phyloP scores from a whole-genome alignment of 2,329 filamentous ascomycete genomes.

The Diaporthe citri region DNA sequence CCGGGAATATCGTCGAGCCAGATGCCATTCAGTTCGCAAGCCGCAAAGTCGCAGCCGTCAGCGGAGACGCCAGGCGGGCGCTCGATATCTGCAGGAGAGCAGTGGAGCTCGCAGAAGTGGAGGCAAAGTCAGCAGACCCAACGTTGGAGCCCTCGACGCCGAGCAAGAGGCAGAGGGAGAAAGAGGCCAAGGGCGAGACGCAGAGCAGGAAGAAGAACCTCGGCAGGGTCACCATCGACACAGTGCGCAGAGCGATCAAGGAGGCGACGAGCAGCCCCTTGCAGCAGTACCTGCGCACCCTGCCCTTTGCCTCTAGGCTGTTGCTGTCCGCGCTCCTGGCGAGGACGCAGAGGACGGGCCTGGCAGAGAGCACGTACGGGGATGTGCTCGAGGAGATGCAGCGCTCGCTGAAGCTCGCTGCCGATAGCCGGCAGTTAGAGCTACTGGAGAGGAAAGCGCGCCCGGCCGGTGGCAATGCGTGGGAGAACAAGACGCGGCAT shows the following conservation, averaged over 20 bases:
- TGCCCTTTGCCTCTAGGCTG: conserved; percentile 86
- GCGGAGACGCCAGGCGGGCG: conserved; percentile 90
- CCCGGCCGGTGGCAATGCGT: background rate
- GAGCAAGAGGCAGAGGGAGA: conserved; percentile 63
- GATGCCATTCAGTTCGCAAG: conserved; percentile 97
- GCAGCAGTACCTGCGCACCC: conserved; percentile 86
- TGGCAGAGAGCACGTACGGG: conserved; percentile 88
- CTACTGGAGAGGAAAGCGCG: conserved; percentile 59
- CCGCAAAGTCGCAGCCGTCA: conserved; percentile 95
- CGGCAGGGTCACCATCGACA: conserved; percentile 87
- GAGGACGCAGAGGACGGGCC: conserved; percentile 83
- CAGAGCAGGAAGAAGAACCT: conserved; percentile 53
- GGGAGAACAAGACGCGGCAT: conserved; percentile 36
- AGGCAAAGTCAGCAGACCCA: conserved; percentile 58
- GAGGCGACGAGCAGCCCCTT: conserved; percentile 94
- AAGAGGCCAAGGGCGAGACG: conserved; percentile 44
- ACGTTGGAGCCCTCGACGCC: conserved; percentile 68
- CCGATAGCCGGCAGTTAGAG: conserved; percentile 70
- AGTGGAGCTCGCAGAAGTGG: conserved; percentile 92
- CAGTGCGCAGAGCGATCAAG: conserved; percentile 92
- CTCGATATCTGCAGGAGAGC: conserved; percentile 95
- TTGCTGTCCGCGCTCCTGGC: conserved; percentile 86
- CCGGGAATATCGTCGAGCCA: conserved; percentile 88
- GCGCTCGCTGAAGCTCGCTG: conserved; percentile 73
- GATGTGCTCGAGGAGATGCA: conserved; percentile 91